A percentile compares a stretch with the other conserved stretches of the same genome.
Conservation (phyloP, 2,329 filamentous ascomycete genomes). For the Penicillium digitatum region DNA sequence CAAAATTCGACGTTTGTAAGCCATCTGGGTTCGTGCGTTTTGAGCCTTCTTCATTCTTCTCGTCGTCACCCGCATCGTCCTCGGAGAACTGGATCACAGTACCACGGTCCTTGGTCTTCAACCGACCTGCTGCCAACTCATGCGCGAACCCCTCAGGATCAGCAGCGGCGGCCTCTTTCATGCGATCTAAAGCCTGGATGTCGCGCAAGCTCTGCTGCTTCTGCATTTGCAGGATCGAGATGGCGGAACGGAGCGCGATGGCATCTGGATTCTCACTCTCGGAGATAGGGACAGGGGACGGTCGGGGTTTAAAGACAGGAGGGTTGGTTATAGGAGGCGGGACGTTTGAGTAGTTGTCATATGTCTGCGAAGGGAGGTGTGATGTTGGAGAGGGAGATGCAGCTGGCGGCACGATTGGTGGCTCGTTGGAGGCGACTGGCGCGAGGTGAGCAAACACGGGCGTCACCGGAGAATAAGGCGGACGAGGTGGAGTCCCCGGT, state of each 20-base stretch:
- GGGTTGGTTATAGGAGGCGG: constrained; percentile 18
- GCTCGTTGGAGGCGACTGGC: constrained; percentile 25
- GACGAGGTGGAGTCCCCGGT: constrained; percentile 41
- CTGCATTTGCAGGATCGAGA: constrained; percentile 83
- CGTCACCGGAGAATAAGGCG: constrained; percentile 48
- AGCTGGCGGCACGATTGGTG: constrained; percentile 34
- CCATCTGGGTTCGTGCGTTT: constrained; percentile 10
- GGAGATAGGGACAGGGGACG: constrained; percentile 44
- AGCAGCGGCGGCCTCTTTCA: constrained; percentile 66
- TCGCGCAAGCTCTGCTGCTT: constrained; percentile 72
- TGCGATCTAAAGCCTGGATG: constrained; percentile 63
- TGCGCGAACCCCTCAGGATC: constrained; percentile 68
- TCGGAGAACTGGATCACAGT: constrained; percentile 37
- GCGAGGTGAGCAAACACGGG: constrained; percentile 41
- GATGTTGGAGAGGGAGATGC: constrained; percentile 30
- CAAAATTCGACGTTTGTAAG: constrained; percentile 46
- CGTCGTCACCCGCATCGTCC: constrained; percentile 37
- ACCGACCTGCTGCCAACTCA: constrained; percentile 62
- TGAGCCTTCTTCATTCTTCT: constrained; percentile 29
- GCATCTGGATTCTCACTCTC: constrained; percentile 70
- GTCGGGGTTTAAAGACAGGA: constrained; percentile 34
- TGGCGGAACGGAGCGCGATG: constrained; percentile 78
- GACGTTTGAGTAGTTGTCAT: constrained; percentile 9
- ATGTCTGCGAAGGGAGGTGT: constrained; percentile 1
- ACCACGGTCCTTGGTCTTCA: constrained; percentile 43